Evolutionary conservation across 495 filamentous ascomycete genomes (phyloP).

Genomic region (Aspergillus leporis): DNA sequence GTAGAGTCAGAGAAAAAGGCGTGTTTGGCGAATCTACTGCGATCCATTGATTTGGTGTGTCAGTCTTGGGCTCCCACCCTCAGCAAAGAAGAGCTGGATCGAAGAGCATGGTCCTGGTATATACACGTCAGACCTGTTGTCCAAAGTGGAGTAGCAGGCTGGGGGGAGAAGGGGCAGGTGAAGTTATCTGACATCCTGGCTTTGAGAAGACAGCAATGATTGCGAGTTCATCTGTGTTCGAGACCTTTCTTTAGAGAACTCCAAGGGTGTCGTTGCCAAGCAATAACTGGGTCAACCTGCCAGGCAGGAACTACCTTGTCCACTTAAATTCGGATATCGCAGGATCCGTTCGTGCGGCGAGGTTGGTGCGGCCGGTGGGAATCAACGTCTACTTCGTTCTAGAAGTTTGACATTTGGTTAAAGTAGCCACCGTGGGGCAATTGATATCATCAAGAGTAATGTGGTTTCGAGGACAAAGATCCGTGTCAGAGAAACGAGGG

Average conservation of each 20-base stretch:
- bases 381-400: neutral
- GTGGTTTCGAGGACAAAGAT: neutral
- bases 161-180: slow-evolving; percentile 77
- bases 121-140: slow-evolving; percentile 71
- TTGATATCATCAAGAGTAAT: neutral
- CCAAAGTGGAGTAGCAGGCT: slow-evolving; percentile 67
- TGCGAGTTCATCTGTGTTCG: neutral
- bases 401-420: neutral
- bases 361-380: neutral
- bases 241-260: neutral
- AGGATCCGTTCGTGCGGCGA: neutral
- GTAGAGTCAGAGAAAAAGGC: slow-evolving; percentile 37
- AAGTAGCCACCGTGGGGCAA: neutral
- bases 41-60: slow-evolving; percentile 66
- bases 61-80: slow-evolving; percentile 66
- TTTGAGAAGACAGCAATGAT: slow-evolving; percentile 49
- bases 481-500: neutral
- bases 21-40: slow-evolving; percentile 65
- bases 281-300: neutral
- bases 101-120: slow-evolving; percentile 80
- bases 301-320: neutral
- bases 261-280: neutral
- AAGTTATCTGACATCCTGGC: slow-evolving; percentile 65
- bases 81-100: slow-evolving; percentile 62
- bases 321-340: neutral